Evolutionary conservation across 2,329 filamentous ascomycete species (phyloP).

Genomic region (Diplodia mutila): DNA sequence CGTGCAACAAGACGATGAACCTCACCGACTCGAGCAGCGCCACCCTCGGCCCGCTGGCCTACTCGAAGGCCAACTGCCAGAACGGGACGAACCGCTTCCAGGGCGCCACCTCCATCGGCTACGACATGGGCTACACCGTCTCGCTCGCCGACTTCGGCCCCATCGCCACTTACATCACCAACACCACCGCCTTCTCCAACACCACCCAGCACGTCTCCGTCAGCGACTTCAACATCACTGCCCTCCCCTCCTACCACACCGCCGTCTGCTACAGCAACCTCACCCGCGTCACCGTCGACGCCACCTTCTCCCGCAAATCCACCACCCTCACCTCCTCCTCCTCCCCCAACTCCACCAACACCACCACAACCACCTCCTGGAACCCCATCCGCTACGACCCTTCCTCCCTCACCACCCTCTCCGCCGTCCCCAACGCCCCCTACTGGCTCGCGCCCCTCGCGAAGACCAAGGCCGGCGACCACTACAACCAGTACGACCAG

Average conservation of each 20-base stretch:
- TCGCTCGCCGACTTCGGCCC: not conserved
- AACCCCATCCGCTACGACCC: conserved; percentile 16
- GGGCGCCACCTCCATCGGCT: not conserved
- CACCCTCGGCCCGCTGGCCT: not conserved
- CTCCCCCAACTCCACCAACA: not conserved
- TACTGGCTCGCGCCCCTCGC: conserved; percentile 17
- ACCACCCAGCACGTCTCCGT: not conserved
- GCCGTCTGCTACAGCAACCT: conserved; percentile 15
- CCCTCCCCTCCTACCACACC: not conserved
- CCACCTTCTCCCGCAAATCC: conserved; percentile 11
- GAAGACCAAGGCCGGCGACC: not conserved
- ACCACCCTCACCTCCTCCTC: not conserved
- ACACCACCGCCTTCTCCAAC: not conserved
- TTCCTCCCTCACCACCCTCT: not conserved
- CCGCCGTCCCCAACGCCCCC: not conserved
- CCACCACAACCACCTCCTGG: not conserved
- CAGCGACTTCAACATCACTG: conserved; percentile 10
- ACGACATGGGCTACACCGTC: conserved; percentile 5
- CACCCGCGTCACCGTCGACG: conserved; percentile 8
- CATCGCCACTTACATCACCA: not conserved
- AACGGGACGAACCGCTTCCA: not conserved
- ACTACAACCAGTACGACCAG: conserved; percentile 20
- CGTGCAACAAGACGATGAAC: conserved; percentile 18
- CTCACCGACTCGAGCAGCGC: not conserved
- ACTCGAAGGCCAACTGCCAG: not conserved